Conservation (phyloP, 108 stramenopile genomes). For the Stephanodiscus triporus region DNA sequence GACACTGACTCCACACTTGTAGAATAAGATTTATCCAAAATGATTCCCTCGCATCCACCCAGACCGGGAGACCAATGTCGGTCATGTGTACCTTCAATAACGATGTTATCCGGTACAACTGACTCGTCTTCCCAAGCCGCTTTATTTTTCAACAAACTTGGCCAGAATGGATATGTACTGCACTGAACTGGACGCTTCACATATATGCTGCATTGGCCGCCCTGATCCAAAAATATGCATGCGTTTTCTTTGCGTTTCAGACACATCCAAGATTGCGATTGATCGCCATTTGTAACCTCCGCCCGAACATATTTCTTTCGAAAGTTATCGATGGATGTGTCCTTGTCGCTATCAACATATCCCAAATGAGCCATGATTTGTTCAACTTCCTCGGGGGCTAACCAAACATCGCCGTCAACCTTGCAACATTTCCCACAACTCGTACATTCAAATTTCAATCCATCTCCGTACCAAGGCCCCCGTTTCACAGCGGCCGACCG, state of each 20-base stretch:
- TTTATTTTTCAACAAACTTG: conserved; percentile 44
- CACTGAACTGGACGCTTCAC: conserved; percentile 62
- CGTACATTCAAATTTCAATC: conserved; percentile 53
- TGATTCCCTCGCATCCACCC: conserved; percentile 72
- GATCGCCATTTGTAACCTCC: conserved; percentile 12
- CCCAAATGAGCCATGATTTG: conserved; percentile 31
- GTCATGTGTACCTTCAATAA: conserved; percentile 23
- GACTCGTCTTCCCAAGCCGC: conserved; percentile 56
- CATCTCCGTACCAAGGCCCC: conserved; percentile 44
- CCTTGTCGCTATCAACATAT: conserved; percentile 9
- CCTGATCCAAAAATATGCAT: conserved; percentile 46
- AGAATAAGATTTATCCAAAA: not conserved
- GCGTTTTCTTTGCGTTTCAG: conserved; percentile 45
- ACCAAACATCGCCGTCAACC: conserved; percentile 65
- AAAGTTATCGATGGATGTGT: conserved; percentile 20
- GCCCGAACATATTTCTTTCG: conserved; percentile 26
- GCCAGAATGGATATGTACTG: conserved; percentile 72
- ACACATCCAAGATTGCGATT: conserved; percentile 45
- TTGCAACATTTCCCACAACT: conserved; percentile 71
- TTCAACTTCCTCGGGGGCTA: conserved; percentile 56
- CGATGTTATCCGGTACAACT: conserved; percentile 42
- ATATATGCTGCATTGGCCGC: conserved; percentile 56
- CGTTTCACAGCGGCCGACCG: conserved; percentile 24
- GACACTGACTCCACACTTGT: not conserved
- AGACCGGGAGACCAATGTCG: conserved; percentile 58